Evolutionary conservation across 1,284 basidiomycete species (phyloP).

Genomic region (Butyriboletus appendiculatus): DNA sequence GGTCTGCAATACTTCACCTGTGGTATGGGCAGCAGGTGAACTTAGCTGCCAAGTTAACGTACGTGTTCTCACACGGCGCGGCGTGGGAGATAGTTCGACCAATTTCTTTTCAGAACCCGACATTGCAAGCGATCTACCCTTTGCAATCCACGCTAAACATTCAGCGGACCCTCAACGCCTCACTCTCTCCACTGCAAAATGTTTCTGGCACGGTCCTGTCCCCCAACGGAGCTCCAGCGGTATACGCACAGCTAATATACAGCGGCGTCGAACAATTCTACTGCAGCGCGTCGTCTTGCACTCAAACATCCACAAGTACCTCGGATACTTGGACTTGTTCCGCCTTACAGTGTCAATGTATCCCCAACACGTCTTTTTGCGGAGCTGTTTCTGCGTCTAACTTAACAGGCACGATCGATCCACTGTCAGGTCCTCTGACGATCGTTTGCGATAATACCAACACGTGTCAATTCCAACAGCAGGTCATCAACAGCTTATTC

Average conservation of each 20-base stretch:
- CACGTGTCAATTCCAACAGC: constrained; percentile 78
- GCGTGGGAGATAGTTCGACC: background rate
- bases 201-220: constrained; percentile 42
- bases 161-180: constrained; percentile 69
- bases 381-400: constrained; percentile 51
- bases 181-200: constrained; percentile 67
- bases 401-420: constrained; percentile 60
- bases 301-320: constrained; percentile 51
- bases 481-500: constrained; percentile 64
- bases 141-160: constrained; percentile 70
- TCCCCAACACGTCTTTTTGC: constrained; percentile 71
- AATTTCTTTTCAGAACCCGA: constrained; percentile 60
- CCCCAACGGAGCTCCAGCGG: constrained; percentile 58
- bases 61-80: constrained; percentile 34
- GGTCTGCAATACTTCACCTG: constrained; percentile 59
- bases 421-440: constrained; percentile 58
- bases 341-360: constrained; percentile 74
- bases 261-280: constrained; percentile 84
- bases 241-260: constrained; percentile 81
- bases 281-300: constrained; percentile 72
- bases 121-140: constrained; percentile 74
- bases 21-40: constrained; percentile 66
- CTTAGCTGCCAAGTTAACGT: constrained; percentile 78
- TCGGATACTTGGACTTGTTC: constrained; percentile 63
- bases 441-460: constrained; percentile 63